Conservation (phyloP, 2,329 filamentous ascomycete genomes). For the Dactylellina sp. region DNA sequence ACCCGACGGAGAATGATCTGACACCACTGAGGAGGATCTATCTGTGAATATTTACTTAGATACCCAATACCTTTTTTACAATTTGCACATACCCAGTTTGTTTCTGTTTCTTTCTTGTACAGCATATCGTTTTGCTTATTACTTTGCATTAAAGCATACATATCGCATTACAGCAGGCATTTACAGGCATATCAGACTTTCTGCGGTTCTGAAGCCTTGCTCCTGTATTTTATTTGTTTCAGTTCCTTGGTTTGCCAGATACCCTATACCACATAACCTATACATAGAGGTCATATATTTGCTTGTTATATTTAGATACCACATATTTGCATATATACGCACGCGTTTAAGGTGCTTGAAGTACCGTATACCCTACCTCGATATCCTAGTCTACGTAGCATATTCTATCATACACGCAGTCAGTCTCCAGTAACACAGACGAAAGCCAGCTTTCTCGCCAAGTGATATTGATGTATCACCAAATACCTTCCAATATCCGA, state of each 20-base stretch:
- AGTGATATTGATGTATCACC: not conserved
- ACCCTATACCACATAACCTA: slow-evolving; percentile 15
- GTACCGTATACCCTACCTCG: slow-evolving; percentile 8
- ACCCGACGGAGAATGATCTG: slow-evolving; percentile 22
- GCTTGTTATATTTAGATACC: slow-evolving; percentile 30
- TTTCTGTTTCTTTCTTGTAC: slow-evolving; percentile 15
- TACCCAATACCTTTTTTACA: slow-evolving; percentile 30
- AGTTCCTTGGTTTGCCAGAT: slow-evolving; percentile 26
- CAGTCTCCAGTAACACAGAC: not conserved
- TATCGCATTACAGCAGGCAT: slow-evolving; percentile 27
- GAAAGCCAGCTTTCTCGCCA: not conserved
- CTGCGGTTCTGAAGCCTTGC: slow-evolving; percentile 6
- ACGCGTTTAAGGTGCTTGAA: slow-evolving; percentile 24
- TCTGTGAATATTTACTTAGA: slow-evolving; percentile 32
- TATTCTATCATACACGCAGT: too few species aligned
- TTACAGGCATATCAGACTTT: slow-evolving; percentile 15
- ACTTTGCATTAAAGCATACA: slow-evolving; percentile 13
- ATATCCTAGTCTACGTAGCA: not conserved
- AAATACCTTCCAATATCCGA: slow-evolving; percentile 18
- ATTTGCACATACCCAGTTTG: slow-evolving; percentile 32
- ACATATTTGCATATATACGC: slow-evolving; percentile 37
- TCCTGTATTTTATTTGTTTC: slow-evolving; percentile 17
- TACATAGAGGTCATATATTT: slow-evolving; percentile 23
- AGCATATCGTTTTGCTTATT: slow-evolving; percentile 19
- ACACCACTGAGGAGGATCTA: slow-evolving; percentile 14